Conservation (phyloP, 148 eudicot genomes). For the Rhododendron mucronatum region DNA sequence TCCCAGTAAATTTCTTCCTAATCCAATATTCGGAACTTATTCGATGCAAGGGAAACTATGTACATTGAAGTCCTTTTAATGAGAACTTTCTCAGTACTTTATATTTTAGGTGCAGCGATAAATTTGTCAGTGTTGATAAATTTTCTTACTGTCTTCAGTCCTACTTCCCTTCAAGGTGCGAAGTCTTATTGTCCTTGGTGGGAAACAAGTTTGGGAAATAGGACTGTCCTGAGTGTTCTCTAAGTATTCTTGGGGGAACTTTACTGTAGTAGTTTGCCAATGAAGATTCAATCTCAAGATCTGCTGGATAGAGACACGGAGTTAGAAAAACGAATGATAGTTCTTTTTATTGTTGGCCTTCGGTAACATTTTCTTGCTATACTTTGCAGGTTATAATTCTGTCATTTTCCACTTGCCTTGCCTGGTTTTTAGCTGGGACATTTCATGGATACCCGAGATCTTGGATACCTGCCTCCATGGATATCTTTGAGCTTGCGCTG, state of each 20-base stretch:
- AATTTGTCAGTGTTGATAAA: neutral
- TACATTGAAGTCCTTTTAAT: neutral
- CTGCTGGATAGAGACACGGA: neutral
- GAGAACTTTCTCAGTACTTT: no score
- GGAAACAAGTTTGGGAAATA: neutral
- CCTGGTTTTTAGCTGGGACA: slow-evolving; percentile 83
- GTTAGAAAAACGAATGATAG: neutral
- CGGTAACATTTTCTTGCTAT: neutral
- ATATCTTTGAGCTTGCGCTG: slow-evolving; percentile 86
- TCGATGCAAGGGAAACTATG: neutral
- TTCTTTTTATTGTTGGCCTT: neutral
- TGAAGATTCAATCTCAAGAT: neutral
- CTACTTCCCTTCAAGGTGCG: neutral
- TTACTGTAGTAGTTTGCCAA: neutral
- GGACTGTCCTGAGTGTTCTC: neutral
- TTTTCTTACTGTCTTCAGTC: neutral
- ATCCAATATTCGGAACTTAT: neutral
- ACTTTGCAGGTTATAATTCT: slow-evolving; percentile 62
- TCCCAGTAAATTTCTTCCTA: neutral
- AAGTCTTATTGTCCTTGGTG: neutral
- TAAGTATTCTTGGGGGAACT: neutral
- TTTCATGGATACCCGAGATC: slow-evolving; percentile 61
- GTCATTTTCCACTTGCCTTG: slow-evolving; percentile 72
- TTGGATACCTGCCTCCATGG: slow-evolving; percentile 93
- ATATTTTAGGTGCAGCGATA: neutral